phyloP scores from a whole-genome alignment of 2,329 filamentous ascomycete species.

The Cladosporium austrohemisphaericum region DNA sequence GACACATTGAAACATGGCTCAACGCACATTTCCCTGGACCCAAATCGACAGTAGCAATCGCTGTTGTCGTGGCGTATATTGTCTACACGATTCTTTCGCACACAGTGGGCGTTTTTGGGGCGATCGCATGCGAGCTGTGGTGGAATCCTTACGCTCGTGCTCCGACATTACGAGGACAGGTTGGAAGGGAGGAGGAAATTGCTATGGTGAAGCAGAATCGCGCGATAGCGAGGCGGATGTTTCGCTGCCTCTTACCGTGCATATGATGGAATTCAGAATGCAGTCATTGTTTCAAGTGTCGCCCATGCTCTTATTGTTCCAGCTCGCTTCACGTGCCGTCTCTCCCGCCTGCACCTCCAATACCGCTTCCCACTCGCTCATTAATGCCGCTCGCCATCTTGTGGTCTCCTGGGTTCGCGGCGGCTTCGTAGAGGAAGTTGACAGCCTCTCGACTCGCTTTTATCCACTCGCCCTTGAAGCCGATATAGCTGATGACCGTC shows the following conservation, averaged over 20 bases:
- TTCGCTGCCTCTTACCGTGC: neutral
- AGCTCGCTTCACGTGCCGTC: slow-evolving; percentile 14
- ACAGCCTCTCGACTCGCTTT: slow-evolving; percentile 75
- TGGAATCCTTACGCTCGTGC: slow-evolving; percentile 12
- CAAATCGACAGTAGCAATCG: neutral
- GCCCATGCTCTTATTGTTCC: too few species aligned
- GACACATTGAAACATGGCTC: neutral
- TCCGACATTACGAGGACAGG: neutral
- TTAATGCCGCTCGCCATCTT: slow-evolving; percentile 44
- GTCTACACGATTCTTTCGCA: neutral
- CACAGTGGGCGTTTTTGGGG: neutral
- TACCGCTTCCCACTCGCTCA: slow-evolving; percentile 30
- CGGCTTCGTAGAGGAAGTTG: slow-evolving; percentile 88
- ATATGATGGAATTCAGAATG: neutral
- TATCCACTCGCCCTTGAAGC: slow-evolving; percentile 94
- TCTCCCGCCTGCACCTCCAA: slow-evolving; percentile 32
- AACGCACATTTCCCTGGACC: neutral
- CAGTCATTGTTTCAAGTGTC: neutral
- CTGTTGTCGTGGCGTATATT: neutral
- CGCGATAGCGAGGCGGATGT: neutral
- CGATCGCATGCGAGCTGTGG: slow-evolving; percentile 1
- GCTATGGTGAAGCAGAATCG: slow-evolving; percentile 11
- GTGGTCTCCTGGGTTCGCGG: slow-evolving; percentile 87
- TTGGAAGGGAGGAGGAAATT: slow-evolving; percentile 1
- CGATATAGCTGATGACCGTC: slow-evolving; percentile 75